A percentile compares a stretch with the other conserved stretches of the same genome.
Evolutionary conservation across 2,329 filamentous ascomycete species (phyloP).

Genomic region (Sporothrix pallida): DNA sequence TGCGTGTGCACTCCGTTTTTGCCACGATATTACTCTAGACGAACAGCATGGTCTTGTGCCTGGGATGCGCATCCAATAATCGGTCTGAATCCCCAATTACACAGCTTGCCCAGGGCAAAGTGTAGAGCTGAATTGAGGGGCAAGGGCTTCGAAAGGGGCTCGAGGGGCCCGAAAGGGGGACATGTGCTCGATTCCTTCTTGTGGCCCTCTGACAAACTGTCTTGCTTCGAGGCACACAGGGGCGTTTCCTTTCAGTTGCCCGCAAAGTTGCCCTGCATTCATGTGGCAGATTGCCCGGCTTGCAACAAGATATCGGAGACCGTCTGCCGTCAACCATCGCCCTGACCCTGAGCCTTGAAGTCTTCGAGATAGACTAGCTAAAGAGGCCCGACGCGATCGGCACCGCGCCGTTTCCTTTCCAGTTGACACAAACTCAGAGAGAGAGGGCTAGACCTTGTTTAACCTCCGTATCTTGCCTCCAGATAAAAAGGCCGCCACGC

Average conservation of each 20-base stretch:
- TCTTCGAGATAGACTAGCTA: not conserved
- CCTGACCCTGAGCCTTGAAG: not conserved
- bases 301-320: not conserved
- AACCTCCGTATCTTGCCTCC: not conserved
- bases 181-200: not conserved
- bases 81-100: not conserved
- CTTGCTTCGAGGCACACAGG: not conserved
- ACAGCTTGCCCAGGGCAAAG: not conserved
- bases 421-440: not conserved
- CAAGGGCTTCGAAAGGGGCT: too few relatives aligned
- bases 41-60: not conserved
- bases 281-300: not conserved
- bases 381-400: constrained; percentile 9
- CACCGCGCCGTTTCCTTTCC: not conserved
- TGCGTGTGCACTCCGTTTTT: not conserved
- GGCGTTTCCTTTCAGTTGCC: too few relatives aligned
- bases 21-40: not conserved
- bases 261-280: too few relatives aligned
- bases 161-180: not conserved
- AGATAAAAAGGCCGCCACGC: not conserved
- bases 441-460: not conserved
- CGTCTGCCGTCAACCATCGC: not conserved
- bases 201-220: not conserved
- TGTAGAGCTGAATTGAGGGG: not conserved
- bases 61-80: not conserved